Base-by-base conservation (phyloP, 2,329 filamentous ascomycete species). In the Diaporthe sp. region DNA sequence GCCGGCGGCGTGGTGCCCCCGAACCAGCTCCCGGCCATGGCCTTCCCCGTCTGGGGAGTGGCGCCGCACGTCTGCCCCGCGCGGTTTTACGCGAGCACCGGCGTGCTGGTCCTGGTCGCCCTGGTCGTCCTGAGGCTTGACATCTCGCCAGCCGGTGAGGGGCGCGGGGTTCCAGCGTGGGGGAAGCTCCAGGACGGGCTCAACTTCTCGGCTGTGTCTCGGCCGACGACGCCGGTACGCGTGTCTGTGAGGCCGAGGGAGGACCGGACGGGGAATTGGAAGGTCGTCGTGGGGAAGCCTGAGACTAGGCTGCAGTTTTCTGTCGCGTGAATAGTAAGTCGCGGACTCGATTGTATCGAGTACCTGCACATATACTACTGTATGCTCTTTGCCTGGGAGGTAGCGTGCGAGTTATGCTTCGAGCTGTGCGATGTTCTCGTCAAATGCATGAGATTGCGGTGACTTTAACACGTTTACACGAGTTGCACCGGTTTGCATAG, bases 51-150 rank as follows among this genome's bases (percentile, higher is more conserved):
- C 44, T 75, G 74, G 74, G 74, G 74, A 3, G 61, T 73, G 37
- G 74, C 74, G 39, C 79, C 80, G 19, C 78, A 80, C 72, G 69
- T 81, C 37, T 82, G 81, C 59, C 81, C 80, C 17, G 81, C 78
- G n/a, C 75, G 81, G 25, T 79, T 80, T 53, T 81, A 81, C 70
- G 80, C 80, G 4, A 78, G 77, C n/a, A 79, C 79, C 13, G 80
- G 80, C 73, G 76, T 81, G 42, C 39, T 82, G 51, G 77, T 78
- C n/a, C 71, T 82, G 44, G 68, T 77, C 22, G 80, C 81, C 22
- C 53, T 82, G 51, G 57, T 81, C 57, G 77, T 75, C 15, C 58
- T 81, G 70, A 70, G 79, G 51, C 74, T 79, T 10, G 79, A 82
- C 31, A 49, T 79, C 73, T 76, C 65, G 44, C 78, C 76, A 9